Conservation (phyloP, 768 basidiomycete genomes). For the Macrocybe gigantea region DNA sequence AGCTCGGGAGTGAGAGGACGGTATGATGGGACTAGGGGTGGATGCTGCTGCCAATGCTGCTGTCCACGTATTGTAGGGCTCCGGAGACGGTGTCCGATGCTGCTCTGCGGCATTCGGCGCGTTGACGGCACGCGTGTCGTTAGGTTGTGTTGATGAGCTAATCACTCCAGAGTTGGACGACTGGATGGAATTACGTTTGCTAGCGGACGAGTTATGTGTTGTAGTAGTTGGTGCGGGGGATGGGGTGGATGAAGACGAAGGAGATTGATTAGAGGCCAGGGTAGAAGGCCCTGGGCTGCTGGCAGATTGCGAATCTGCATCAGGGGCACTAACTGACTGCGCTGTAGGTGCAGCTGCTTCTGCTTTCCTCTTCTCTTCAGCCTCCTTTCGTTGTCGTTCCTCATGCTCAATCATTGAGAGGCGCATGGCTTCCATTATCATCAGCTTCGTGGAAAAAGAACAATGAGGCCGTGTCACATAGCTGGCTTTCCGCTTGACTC, state of each 20-base stretch:
- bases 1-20: conserved; percentile 8
- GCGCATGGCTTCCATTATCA: conserved; percentile 99
- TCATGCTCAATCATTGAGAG: conserved; percentile 92
- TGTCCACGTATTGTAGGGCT: conserved; percentile 38
- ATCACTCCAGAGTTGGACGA: conserved; percentile 26
- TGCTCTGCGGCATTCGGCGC: conserved; percentile 18
- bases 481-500: conserved; percentile 16
- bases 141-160: conserved; percentile 25
- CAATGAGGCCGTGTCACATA: conserved; percentile 1
- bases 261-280: conserved; percentile 20
- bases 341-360: conserved; percentile 32
- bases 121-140: no score
- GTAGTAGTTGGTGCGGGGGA: conserved; percentile 16
- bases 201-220: conserved; percentile 12
- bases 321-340: conserved; percentile 9
- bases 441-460: conserved; percentile 49
- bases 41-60: conserved; percentile 41
- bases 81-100: conserved; percentile 28
- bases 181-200: conserved; percentile 22
- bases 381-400: conserved; percentile 79
- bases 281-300: conserved; percentile 28
- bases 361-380: conserved; percentile 59
- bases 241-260: conserved; percentile 18
- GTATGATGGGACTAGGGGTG: conserved; percentile 37
- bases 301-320: conserved; percentile 14